These are phyloP conservation scores for Cercospora canescens DNA, from an alignment of 2,329 filamentous ascomycete genomes.

Conservation along the genomic window DNA sequence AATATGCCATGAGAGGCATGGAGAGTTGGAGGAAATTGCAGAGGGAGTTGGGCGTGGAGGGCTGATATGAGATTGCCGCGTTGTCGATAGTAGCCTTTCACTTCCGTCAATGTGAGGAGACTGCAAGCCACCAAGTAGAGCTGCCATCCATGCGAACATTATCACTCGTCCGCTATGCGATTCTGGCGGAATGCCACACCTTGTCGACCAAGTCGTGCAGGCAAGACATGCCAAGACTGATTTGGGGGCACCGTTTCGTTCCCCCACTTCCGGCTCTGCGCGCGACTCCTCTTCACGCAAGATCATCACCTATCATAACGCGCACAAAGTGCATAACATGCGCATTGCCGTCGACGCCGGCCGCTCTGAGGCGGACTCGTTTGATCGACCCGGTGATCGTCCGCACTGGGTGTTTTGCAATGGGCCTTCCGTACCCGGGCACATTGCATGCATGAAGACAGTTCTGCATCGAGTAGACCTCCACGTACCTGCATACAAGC, in stretches of 20 bases:
- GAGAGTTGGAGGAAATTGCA: constrained; percentile 12
- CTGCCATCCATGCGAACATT: not conserved
- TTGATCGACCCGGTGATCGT: not conserved
- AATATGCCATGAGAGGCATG: constrained; percentile 7
- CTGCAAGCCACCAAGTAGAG: no score
- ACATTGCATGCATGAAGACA: not conserved
- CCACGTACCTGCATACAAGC: not conserved
- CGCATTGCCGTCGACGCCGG: not conserved
- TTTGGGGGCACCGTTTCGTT: not conserved
- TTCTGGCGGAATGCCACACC: not conserved
- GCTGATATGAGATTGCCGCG: not conserved
- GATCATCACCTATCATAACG: not conserved
- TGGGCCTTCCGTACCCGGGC: not conserved
- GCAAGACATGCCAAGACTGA: not conserved
- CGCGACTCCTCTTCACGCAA: not conserved
- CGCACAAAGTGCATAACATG: not conserved
- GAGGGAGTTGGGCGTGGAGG: constrained; percentile 2
- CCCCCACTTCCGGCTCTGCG: not conserved
- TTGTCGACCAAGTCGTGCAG: not conserved
- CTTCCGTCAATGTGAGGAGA: not conserved
- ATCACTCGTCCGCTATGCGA: not conserved
- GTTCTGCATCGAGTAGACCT: not conserved
- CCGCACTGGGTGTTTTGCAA: not conserved
- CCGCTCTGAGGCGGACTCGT: not conserved
- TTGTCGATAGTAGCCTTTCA: no score